Evolutionary conservation across 352 stramenopile genomes (phyloP).

Genomic region (Phytopythium vexans): DNA sequence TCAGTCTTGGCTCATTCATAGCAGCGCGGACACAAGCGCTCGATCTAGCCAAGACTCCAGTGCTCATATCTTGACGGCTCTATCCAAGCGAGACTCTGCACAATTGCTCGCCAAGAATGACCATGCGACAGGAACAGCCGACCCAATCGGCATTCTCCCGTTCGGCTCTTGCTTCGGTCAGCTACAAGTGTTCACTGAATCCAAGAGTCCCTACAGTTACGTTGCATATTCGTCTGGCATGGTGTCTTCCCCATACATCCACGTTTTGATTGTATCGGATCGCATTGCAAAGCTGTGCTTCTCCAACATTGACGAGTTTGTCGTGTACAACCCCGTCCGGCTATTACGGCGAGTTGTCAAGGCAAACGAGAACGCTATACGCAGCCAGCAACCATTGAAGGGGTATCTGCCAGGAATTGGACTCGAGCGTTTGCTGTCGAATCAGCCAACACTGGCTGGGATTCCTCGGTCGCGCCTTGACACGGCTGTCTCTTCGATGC

Average conservation of each 20-base stretch:
- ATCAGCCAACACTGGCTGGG: slow-evolving; percentile 15
- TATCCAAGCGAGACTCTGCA: too few relatives aligned
- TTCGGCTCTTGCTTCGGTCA: slow-evolving; percentile 35
- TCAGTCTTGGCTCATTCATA: slow-evolving; percentile 30
- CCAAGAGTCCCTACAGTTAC: slow-evolving; percentile 38
- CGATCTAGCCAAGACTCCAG: not conserved
- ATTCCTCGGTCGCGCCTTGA: slow-evolving; percentile 18
- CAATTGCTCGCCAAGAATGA: too few relatives aligned
- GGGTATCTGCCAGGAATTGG: slow-evolving; percentile 2
- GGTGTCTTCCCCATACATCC: slow-evolving; percentile 1
- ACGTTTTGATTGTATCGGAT: slow-evolving; percentile 29
- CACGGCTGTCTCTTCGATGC: slow-evolving; percentile 9
- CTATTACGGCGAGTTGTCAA: slow-evolving; percentile 28
- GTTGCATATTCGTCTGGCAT: slow-evolving; percentile 18
- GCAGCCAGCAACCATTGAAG: not conserved
- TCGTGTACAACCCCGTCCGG: slow-evolving; percentile 43
- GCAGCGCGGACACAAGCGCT: too few relatives aligned
- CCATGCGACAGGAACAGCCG: slow-evolving; percentile 6
- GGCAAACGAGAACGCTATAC: slow-evolving; percentile 1
- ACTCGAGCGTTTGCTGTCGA: slow-evolving; percentile 17
- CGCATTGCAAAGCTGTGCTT: slow-evolving; percentile 24
- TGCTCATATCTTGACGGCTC: too few relatives aligned
- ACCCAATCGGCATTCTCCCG: slow-evolving; percentile 36
- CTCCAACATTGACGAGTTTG: slow-evolving; percentile 20
- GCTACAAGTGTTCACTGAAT: slow-evolving; percentile 30